Base-by-base conservation (phyloP, 176 grass and related monocot species). In the Bolboschoenus planiculmis region DNA sequence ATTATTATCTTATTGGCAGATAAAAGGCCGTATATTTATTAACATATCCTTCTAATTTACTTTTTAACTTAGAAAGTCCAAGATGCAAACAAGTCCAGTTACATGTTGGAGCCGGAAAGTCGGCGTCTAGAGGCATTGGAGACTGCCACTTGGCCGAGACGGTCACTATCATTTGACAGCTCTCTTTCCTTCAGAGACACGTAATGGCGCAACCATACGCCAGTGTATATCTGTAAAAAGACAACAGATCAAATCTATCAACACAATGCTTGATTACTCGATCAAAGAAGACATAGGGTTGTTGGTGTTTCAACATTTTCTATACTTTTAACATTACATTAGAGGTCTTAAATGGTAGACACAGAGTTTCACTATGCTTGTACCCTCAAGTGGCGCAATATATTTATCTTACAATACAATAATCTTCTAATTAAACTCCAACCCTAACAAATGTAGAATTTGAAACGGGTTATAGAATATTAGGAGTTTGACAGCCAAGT, bases 91-190 rank as follows among this genome's bases (percentile, higher is more conserved):
- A 29, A 29, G 11, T 36, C 3, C 42, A 63, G 58, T 82, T 82
- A 98, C 34, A 93, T 78, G 10, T 78, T 72, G 56, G 96, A 98
- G 56, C 96, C 96, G 1, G 96, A 75, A 11, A 90, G 90, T 3
- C 92, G 85, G 44, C 96, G 93, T 56, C 89, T 90, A 2, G 90
- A 92, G 26, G 96, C 92, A n/a, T 98, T 98, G 30, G 92, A 98
- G 78, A 87, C 85, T 20, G 89, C 88, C 26, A 98, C 84, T 85
- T 91, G 89, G 11, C 96, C 90, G 21, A 93, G 96, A 39, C 78
- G 74, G 51, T 98, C 92, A 4, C 66, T 60, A 8, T 93, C 64
- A 60, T 58, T 90, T 72, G 91, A 88, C 16, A 83, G 7, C 62
- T 77, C 57, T 64, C 96, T 60, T 86, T 95, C 92, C 85, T 67